A percentile compares a stretch with the other conserved stretches of the same genome.
Conservation (phyloP, 2,329 filamentous ascomycete species). For the Talaromyces albobiverticillius region DNA sequence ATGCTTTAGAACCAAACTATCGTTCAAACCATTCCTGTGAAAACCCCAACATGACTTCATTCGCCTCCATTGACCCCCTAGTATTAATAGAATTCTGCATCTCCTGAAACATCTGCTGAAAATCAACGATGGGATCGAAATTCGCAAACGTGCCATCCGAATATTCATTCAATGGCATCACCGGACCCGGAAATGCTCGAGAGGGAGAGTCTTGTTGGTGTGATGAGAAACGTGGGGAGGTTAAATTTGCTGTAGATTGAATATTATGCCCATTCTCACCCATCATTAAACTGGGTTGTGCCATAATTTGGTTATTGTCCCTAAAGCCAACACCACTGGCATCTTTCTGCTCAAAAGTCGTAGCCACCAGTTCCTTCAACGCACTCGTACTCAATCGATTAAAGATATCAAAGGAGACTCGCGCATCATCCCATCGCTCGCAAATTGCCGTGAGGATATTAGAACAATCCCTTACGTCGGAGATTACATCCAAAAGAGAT, state of each 20-base stretch:
- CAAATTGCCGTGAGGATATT: constrained; percentile 21
- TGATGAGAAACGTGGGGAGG: neutral
- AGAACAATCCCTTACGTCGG: constrained; percentile 18
- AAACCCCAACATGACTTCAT: constrained; percentile 1
- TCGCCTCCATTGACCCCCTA: neutral
- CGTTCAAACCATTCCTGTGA: constrained; percentile 4
- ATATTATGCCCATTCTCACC: neutral
- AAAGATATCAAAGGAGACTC: constrained; percentile 15
- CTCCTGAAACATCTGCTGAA: constrained; percentile 8
- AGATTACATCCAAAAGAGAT: constrained; percentile 12
- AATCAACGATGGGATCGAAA: constrained; percentile 3
- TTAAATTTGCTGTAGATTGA: neutral
- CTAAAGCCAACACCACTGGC: neutral
- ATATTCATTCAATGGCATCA: neutral
- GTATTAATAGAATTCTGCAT: constrained; percentile 4
- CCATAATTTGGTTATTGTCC: neutral
- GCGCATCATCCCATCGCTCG: constrained; percentile 20
- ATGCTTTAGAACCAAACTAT: neutral
- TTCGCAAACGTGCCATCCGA: neutral
- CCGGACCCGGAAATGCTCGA: neutral
- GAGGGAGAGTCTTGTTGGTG: neutral
- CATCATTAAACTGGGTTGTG: neutral
- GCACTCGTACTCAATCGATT: constrained; percentile 15
- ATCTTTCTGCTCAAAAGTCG: neutral
- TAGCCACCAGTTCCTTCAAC: constrained; percentile 9